A percentile compares a stretch with the other conserved stretches of the same genome.
Evolutionary conservation across 2,329 filamentous ascomycete genomes (phyloP).

Genomic region (Xenoacremonium recifei): DNA sequence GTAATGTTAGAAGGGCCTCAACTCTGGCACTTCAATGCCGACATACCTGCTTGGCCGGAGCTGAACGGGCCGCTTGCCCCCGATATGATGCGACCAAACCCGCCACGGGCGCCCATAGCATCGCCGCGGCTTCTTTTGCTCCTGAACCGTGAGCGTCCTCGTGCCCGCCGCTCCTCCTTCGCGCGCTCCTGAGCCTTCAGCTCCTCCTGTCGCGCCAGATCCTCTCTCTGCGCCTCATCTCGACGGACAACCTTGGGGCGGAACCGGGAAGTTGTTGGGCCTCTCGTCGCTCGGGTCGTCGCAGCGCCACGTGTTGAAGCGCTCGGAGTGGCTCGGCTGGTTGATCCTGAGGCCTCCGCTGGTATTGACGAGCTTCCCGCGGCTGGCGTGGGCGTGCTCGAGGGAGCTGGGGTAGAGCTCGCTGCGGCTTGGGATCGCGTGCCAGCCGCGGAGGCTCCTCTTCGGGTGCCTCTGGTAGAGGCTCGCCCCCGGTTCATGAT

Average conservation of each 20-base stretch:
- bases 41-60: conserved; percentile 26
- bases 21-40: conserved; percentile 8
- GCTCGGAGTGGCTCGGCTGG: conserved; percentile 18
- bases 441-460: conserved; percentile 28
- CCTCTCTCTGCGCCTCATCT: conserved; percentile 50
- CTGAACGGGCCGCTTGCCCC: conserved; percentile 42
- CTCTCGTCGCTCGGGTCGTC: conserved; percentile 34
- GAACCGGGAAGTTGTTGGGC: conserved; percentile 39
- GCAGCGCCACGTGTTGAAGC: conserved; percentile 31
- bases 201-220: conserved; percentile 43
- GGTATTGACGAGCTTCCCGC: conserved; percentile 13
- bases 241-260: conserved; percentile 48
- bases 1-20: background rate
- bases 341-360: conserved; percentile 15
- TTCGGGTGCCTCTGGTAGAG: conserved; percentile 30
- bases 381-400: conserved; percentile 8
- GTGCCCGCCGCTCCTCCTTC: conserved; percentile 37
- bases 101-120: conserved; percentile 42
- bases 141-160: conserved; percentile 39
- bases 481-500: conserved; percentile 34
- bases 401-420: conserved; percentile 12
- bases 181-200: conserved; percentile 41
- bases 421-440: conserved; percentile 18
- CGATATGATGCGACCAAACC: conserved; percentile 32
- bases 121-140: conserved; percentile 44